Conservation (phyloP, 2,329 filamentous ascomycete genomes). For the Aspergillus sp. region DNA sequence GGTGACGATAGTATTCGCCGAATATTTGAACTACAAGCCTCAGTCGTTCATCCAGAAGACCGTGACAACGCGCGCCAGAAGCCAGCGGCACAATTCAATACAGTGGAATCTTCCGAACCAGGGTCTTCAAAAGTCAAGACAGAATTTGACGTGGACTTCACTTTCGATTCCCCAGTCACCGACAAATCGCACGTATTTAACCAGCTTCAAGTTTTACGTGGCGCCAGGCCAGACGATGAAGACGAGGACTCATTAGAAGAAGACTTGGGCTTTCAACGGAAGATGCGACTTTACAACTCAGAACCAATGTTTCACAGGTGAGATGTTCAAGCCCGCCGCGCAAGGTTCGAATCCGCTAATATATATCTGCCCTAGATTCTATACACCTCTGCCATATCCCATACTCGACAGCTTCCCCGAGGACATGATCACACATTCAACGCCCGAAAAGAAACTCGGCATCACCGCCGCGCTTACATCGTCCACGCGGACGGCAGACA, state of each 20-base stretch:
- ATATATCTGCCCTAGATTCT: conserved; percentile 28
- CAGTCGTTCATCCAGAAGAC: conserved; percentile 44
- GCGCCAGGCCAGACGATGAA: conserved; percentile 16
- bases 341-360: conserved; percentile 6
- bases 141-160: conserved; percentile 42
- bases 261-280: conserved; percentile 30
- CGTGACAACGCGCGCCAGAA: conserved; percentile 6
- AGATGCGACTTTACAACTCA: conserved; percentile 33
- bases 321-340: background rate
- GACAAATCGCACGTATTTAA: conserved; percentile 35
- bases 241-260: conserved; percentile 15
- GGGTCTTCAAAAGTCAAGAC: conserved; percentile 22
- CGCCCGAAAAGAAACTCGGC: conserved; percentile 47
- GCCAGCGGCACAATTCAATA: background rate
- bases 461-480: conserved; percentile 65
- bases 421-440: conserved; percentile 61
- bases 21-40: conserved; percentile 73
- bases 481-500: conserved; percentile 69
- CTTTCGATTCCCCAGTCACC: conserved; percentile 27
- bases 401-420: conserved; percentile 79
- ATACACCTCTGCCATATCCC: conserved; percentile 63
- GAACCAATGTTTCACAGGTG: conserved; percentile 37
- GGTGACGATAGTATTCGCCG: conserved; percentile 68
- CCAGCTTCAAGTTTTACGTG: conserved; percentile 36
- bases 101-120: conserved; percentile 11